These are phyloP conservation scores for Nakazawaea ishiwadae DNA, from an alignment of 805 yeast genomes.

Conservation along the genomic window DNA sequence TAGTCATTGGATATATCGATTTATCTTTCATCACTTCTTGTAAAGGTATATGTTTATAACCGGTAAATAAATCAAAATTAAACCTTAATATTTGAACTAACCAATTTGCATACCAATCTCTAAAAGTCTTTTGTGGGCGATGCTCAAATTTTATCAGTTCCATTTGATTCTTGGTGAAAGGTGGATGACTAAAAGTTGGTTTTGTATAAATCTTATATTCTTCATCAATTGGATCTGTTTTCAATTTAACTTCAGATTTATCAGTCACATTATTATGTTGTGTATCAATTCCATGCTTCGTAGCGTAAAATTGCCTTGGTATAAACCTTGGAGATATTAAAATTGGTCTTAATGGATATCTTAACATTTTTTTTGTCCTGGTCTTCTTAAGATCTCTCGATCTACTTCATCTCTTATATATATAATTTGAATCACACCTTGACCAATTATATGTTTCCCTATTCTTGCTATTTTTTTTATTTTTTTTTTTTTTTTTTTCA, in stretches of 20 bases:
- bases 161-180: constrained; percentile 32
- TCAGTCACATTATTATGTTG: background rate
- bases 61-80: constrained; percentile 58
- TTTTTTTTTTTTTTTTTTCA: too few relatives aligned
- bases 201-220: constrained; percentile 21
- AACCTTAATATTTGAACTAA: constrained; percentile 41
- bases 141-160: constrained; percentile 43
- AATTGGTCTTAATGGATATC: too few relatives aligned
- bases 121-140: constrained; percentile 37
- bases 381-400: too few relatives aligned
- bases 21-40: constrained; percentile 22
- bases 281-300: too few relatives aligned
- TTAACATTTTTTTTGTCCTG: too few relatives aligned
- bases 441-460: too few relatives aligned
- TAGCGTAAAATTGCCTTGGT: background rate
- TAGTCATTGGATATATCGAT: constrained; percentile 45
- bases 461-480: too few relatives aligned
- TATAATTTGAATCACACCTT: too few relatives aligned
- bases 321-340: too few relatives aligned
- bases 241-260: background rate
- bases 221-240: background rate
- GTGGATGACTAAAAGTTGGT: constrained; percentile 40
- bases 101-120: constrained; percentile 49
- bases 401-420: too few relatives aligned
- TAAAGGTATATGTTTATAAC: constrained; percentile 47